These are phyloP conservation scores for Tilletia walkeri DNA, from an alignment of 1,284 basidiomycete genomes.

Conservation along the genomic window DNA sequence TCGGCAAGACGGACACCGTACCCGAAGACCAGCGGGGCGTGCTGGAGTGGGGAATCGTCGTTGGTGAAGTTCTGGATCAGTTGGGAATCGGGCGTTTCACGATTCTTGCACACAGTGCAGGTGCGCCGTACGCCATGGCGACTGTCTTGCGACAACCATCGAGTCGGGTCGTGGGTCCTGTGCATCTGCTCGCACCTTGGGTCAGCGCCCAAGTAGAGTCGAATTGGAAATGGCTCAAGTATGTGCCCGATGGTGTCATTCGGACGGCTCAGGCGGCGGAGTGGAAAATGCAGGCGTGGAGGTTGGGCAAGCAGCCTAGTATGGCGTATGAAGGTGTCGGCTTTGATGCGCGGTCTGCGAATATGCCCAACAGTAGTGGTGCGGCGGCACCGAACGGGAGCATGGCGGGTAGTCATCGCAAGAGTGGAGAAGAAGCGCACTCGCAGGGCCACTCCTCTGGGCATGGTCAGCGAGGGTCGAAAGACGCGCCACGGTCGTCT, in stretches of 20 bases:
- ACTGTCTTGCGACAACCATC: slow-evolving; percentile 70
- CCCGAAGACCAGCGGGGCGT: slow-evolving; percentile 71
- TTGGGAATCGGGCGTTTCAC: slow-evolving; percentile 77
- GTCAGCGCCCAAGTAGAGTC: slow-evolving; percentile 77
- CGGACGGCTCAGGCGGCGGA: slow-evolving; percentile 95
- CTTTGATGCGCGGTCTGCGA: not conserved
- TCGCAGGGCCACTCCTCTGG: not conserved
- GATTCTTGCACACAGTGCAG: slow-evolving; percentile 93
- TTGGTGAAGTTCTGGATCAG: slow-evolving; percentile 81
- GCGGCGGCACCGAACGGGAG: not conserved
- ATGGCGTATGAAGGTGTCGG: slow-evolving; percentile 13
- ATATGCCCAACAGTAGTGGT: too few relatives aligned
- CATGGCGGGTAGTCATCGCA: not conserved
- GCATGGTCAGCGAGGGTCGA: not conserved
- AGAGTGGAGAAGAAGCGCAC: not conserved
- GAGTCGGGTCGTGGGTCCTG: slow-evolving; percentile 74
- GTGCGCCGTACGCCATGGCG: slow-evolving; percentile 88
- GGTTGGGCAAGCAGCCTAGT: slow-evolving; percentile 82
- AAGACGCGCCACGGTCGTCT: not conserved
- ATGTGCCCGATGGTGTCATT: slow-evolving; percentile 86
- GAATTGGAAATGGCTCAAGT: slow-evolving; percentile 94
- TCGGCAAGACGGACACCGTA: slow-evolving; percentile 75
- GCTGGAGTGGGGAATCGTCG: slow-evolving; percentile 83
- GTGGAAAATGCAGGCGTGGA: slow-evolving; percentile 93
- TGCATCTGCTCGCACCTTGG: slow-evolving; percentile 94